Percentiles rank a stretch among this genome's conserved stretches.
phyloP scores from a whole-genome alignment of 805 yeast genomes.

The Nematodospora valgi region DNA sequence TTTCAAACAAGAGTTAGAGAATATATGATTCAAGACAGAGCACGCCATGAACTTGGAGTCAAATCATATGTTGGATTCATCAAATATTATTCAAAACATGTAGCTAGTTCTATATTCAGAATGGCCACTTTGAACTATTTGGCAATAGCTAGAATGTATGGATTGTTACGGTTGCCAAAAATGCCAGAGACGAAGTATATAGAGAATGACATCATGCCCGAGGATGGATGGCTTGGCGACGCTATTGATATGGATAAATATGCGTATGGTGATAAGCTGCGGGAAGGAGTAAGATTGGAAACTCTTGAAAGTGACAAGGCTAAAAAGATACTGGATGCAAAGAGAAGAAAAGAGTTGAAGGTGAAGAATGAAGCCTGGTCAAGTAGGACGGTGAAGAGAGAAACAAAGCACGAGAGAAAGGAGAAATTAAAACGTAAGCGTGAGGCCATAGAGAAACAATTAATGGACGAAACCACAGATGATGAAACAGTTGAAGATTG shows the following conservation, averaged over 20 bases:
- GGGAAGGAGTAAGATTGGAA: conserved; percentile 60
- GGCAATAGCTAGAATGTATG: conserved; percentile 72
- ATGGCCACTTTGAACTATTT: conserved; percentile 65
- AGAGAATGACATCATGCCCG: conserved; percentile 48
- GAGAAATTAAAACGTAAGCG: conserved; percentile 64
- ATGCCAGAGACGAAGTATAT: conserved; percentile 84
- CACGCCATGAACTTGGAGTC: conserved; percentile 77
- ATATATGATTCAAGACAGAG: conserved; percentile 73
- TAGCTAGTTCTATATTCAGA: conserved; percentile 85
- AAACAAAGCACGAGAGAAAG: conserved; percentile 57
- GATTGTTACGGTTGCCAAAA: conserved; percentile 77
- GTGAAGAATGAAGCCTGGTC: conserved; percentile 78
- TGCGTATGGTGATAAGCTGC: conserved; percentile 58
- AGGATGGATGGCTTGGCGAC: conserved; percentile 71
- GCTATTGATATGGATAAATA: conserved; percentile 66
- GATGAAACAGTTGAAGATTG: conserved; percentile 67
- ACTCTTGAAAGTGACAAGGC: conserved; percentile 49
- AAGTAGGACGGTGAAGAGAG: conserved; percentile 59
- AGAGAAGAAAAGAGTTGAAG: conserved; percentile 41
- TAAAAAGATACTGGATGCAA: conserved; percentile 36
- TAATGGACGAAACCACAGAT: conserved; percentile 43
- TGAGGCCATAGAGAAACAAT: conserved; percentile 60
- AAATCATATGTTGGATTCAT: conserved; percentile 80
- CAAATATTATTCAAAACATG: conserved; percentile 81
- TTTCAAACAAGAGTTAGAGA: conserved; percentile 25